Percentiles rank a stretch among this genome's conserved stretches.
Evolutionary conservation across 2,329 filamentous ascomycete species (phyloP).

Genomic region (Colletotrichum camelliae): DNA sequence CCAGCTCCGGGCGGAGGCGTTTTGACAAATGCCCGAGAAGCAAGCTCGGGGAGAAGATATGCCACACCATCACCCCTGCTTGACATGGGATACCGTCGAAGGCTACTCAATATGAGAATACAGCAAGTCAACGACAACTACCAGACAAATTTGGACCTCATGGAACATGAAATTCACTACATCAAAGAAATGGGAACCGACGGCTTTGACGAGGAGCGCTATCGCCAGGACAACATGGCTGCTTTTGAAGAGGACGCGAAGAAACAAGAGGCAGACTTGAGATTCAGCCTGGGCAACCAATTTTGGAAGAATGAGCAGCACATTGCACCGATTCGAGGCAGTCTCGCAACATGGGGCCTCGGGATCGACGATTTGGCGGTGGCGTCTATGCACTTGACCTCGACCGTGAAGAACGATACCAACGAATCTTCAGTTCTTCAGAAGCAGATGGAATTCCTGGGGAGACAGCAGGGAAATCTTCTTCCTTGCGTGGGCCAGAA

Average conservation of each 20-base stretch:
- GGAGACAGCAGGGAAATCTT: conserved; percentile 36
- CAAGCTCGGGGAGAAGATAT: conserved; percentile 56
- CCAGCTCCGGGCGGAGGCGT: conserved; percentile 43
- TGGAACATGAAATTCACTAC: background rate
- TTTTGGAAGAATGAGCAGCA: conserved; percentile 30
- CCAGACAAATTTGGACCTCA: background rate
- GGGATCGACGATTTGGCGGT: conserved; percentile 42
- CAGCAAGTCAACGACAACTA: conserved; percentile 74
- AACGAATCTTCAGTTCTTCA: conserved; percentile 42
- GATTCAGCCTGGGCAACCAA: conserved; percentile 31
- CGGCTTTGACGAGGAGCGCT: background rate
- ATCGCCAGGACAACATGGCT: conserved; percentile 6
- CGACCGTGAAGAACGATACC: conserved; percentile 41
- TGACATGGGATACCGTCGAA: conserved; percentile 94
- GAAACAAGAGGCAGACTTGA: conserved; percentile 24
- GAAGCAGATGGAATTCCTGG: conserved; percentile 37
- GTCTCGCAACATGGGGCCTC: conserved; percentile 40
- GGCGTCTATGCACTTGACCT: conserved; percentile 44
- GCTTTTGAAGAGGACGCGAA: conserved; percentile 21
- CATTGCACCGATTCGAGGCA: conserved; percentile 38
- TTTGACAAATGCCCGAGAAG: conserved; percentile 58
- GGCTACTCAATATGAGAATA: conserved; percentile 91
- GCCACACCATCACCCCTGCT: conserved; percentile 94
- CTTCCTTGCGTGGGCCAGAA: conserved; percentile 40
- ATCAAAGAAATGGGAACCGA: background rate